Base-by-base conservation (phyloP, 768 basidiomycete species). In the Tricholoma furcatifolium region DNA sequence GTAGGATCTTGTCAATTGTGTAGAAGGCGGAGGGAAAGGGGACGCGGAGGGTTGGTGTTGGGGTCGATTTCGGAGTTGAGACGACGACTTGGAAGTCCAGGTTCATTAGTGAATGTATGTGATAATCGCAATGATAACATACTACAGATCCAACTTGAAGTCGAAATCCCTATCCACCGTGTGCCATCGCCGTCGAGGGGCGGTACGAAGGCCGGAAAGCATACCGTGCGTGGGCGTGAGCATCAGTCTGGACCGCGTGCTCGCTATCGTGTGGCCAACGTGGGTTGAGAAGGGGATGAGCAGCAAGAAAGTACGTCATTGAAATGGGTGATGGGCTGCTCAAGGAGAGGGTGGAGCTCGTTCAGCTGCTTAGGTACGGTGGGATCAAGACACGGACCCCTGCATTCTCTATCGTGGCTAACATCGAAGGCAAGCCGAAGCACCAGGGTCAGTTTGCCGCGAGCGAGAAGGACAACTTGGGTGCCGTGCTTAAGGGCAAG, bases 1-100 rank as follows among this genome's bases (percentile, higher is more conserved):
- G n/a, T n/a, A 98, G 77, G 61, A 98, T 91, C 70, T 92, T 93
- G 80, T 98, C 95, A 56, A 98, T 88, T 41, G 91, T 91, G 71
- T 98, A 98, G 3, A 86, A 92, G 68, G 98, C 96, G 53, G 94
- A 95, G 43, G 95, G 91, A 53, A 99, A 87, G 15, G 96, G 94
- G 50, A 99, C 89, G 50, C 96, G 94, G 36, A 93, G 82, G 6
- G 89, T 85, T 9, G 94, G 84, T 51, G 89, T 93, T 41, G 98
- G 80, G 2, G 56, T 94, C 88, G 61, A 97, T 91, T 55, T 94
- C 90, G 2, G 83, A 71, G 62, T 95, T 93, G 48, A 98, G 79
- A n/a, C n/a, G n/a, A n/a, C n/a, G n/a, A n/a, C n/a, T n/a, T n/a
- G n/a, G n/a, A n/a, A n/a, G n/a, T n/a, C n/a, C n/a, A n/a, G n/a